Evolutionary conservation across 306 rosid genomes (phyloP), one percentile per base, ranked within the genome.

Genomic region (Biancaea sappan): DNA sequence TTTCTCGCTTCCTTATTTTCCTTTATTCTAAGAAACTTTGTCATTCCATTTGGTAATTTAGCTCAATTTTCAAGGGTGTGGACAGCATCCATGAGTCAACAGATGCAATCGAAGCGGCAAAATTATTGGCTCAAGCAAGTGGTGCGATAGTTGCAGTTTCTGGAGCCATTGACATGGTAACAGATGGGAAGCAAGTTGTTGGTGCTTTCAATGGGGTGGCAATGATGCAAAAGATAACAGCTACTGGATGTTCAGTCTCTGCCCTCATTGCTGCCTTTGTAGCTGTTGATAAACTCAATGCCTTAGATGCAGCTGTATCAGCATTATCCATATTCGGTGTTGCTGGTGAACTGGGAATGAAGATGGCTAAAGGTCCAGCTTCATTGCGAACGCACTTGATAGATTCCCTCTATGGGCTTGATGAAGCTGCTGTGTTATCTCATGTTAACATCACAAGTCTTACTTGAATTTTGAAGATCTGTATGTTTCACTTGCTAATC

Each of bases 221-320:
- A 16, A 76, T 94, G 95, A 67, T 94, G 98, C 96, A 89, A 52
- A 94, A 76, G 74, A 86, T 94, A 72, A 91, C 98, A 6, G 97
- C 96, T 73, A 91, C 96, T 3, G 92, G 97, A 28, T 91, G 98
- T 80, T 88, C 98, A 3, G 96, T 94, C 65, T 85, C 97, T 64
- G 94, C 96, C 41, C 89, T 94, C 6, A 73, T 94, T 70, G 92
- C 96, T 52, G 98, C 97, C 59, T 90, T 91, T 72, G 82, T 94
- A 64, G 87, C 98, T 4, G 90, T 91, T 71, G 98, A 91, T 81
- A 86, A 82, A 58, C 22, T 12, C 18, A 77, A 83, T 71, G 84
- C 88, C 57, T 81, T 94, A 50, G 98, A 91, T 9, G 96, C 92
- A 1, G 52, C 92, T 4, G 89, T 91, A 41, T 79, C 84, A 1